A percentile compares a stretch with the other conserved stretches of the same genome.
These are phyloP conservation scores for Cytidiella melzeri DNA, from an alignment of 768 basidiomycete species.

Conservation along the genomic window DNA sequence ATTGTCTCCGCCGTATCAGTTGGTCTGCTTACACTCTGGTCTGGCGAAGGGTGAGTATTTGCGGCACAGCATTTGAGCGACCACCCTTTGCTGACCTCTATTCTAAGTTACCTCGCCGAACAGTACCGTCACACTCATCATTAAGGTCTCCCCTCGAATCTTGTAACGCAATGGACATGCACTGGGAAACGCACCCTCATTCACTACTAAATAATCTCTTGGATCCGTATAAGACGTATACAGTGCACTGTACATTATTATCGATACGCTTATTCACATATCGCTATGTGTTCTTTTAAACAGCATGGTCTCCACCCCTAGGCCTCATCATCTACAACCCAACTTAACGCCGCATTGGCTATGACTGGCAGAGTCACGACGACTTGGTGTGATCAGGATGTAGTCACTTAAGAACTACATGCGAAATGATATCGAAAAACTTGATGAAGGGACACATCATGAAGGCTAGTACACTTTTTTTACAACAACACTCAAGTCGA, in stretches of 20 bases:
- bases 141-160: slow-evolving; percentile 3
- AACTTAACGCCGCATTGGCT: no score
- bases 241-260: not conserved
- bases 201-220: not conserved
- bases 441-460: no score
- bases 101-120: slow-evolving; percentile 34
- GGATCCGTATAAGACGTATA: no score
- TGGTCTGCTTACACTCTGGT: slow-evolving; percentile 55
- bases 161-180: not conserved
- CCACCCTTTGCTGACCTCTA: slow-evolving; percentile 1
- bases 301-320: no score
- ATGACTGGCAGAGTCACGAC: no score
- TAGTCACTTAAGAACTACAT: no score
- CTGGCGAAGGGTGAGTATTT: slow-evolving; percentile 59
- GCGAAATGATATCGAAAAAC: no score
- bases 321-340: no score
- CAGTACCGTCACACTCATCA: slow-evolving; percentile 29
- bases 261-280: not conserved
- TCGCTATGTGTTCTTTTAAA: no score
- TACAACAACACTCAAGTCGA: no score
- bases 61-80: not conserved
- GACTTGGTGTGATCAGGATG: no score
- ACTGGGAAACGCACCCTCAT: not conserved
- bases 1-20: slow-evolving; percentile 50
- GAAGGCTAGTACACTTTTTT: no score